A percentile compares a stretch with the other conserved stretches of the same genome.
phyloP scores from a whole-genome alignment of 768 basidiomycete genomes.

The Rhodocollybia butyracea region DNA sequence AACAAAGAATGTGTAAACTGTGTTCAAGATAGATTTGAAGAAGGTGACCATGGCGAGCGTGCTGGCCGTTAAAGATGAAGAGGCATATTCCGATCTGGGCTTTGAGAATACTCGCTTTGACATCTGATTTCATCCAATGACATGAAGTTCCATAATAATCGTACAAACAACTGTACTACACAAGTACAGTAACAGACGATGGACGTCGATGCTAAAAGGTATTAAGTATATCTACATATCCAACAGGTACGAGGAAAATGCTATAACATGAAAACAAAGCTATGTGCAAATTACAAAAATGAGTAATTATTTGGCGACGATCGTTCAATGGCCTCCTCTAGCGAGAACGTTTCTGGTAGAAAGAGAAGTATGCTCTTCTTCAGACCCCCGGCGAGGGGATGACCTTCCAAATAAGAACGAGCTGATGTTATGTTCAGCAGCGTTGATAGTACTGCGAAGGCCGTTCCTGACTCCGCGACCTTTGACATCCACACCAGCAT shows the following conservation, averaged over 20 bases:
- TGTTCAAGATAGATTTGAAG: background rate
- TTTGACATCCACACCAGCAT: slow-evolving; percentile 45
- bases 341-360: background rate
- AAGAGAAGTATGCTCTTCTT: background rate
- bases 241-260: background rate
- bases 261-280: too few species aligned
- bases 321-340: background rate
- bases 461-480: slow-evolving; percentile 64
- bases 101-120: background rate
- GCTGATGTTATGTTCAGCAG: slow-evolving; percentile 68
- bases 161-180: too few species aligned
- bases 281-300: background rate
- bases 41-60: background rate
- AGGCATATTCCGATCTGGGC: background rate
- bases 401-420: slow-evolving; percentile 63
- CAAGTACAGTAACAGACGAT: too few species aligned
- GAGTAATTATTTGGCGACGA: too few species aligned
- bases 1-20: slow-evolving; percentile 5
- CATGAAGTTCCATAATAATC: too few species aligned
- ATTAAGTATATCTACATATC: background rate
- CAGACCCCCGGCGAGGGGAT: slow-evolving; percentile 15
- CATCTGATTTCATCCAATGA: too few species aligned
- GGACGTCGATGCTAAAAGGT: too few species aligned
- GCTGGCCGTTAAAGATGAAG: background rate
- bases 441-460: slow-evolving; percentile 63